Conservation (phyloP, 441 rosid species). For the Manihot esculenta region DNA sequence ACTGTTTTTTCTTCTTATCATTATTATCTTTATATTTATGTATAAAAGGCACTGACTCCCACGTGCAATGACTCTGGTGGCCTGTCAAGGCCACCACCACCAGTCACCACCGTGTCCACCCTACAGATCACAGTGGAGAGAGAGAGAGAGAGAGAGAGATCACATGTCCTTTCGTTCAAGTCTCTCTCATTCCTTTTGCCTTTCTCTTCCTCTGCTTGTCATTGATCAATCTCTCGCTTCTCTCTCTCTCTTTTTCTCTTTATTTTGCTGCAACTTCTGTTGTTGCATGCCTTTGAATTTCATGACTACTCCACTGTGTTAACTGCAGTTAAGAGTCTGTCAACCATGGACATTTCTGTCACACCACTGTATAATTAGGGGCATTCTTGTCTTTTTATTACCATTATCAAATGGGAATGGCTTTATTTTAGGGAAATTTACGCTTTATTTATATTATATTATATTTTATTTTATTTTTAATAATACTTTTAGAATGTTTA, state of each 20-base stretch:
- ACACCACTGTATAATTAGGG: background rate
- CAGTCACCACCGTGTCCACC: background rate
- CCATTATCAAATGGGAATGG: background rate
- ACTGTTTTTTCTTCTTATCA: background rate
- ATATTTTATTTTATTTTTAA: too few species aligned
- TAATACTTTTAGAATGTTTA: too few species aligned
- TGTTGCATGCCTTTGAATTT: background rate
- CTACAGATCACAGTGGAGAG: background rate
- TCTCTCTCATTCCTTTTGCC: constrained; percentile 46
- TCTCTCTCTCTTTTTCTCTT: background rate
- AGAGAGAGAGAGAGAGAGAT: background rate
- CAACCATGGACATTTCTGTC: background rate
- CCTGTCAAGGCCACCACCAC: background rate
- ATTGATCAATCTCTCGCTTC: constrained; percentile 28
- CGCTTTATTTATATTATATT: too few species aligned
- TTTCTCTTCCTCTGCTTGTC: constrained; percentile 7
- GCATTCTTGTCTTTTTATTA: background rate
- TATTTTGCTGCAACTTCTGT: background rate
- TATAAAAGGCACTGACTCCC: constrained; percentile 41
- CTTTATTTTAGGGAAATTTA: too few species aligned
- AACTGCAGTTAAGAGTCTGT: constrained; percentile 29
- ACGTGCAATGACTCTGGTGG: constrained; percentile 31
- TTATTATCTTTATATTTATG: background rate
- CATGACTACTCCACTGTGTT: constrained; percentile 15
- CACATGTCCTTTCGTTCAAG: constrained; percentile 27